phyloP scores from a whole-genome alignment of 2,329 filamentous ascomycete genomes.

The Hymenoscyphus fructigenus region DNA sequence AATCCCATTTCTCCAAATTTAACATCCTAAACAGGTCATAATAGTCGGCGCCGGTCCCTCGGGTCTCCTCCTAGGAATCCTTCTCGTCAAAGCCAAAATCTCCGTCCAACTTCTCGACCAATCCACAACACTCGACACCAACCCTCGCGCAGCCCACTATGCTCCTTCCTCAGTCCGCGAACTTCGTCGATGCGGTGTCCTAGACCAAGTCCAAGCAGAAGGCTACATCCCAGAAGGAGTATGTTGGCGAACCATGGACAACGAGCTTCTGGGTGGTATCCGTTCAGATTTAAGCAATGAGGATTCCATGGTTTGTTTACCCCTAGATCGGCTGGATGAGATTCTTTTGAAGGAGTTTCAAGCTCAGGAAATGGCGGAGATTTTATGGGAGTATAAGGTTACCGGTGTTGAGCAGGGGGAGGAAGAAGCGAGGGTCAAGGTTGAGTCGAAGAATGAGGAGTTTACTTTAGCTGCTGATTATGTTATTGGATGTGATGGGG shows the following conservation, averaged over 20 bases:
- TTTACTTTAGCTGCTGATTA: conserved; percentile 49
- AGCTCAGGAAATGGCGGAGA: conserved; percentile 34
- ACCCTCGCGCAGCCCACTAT: conserved; percentile 63
- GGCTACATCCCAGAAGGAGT: conserved; percentile 44
- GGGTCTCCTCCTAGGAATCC: conserved; percentile 48
- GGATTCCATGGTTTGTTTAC: conserved; percentile 44
- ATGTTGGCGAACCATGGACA: conserved; percentile 45
- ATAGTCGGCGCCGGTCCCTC: conserved; percentile 37
- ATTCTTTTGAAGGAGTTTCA: conserved; percentile 41
- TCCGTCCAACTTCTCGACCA: conserved; percentile 56
- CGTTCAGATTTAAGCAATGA: conserved; percentile 21
- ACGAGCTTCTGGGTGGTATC: conserved; percentile 34
- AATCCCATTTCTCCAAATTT: background rate
- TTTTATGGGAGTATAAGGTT: conserved; percentile 50
- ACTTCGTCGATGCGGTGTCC: conserved; percentile 56
- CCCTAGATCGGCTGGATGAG: conserved; percentile 43
- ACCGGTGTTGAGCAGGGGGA: conserved; percentile 47
- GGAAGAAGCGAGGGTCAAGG: conserved; percentile 45
- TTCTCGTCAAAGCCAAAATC: conserved; percentile 54
- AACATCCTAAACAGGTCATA: conserved; percentile 4
- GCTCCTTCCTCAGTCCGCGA: conserved; percentile 57
- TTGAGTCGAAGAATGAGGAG: conserved; percentile 40
- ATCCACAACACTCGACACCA: conserved; percentile 52
- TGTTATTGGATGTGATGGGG: conserved; percentile 57
- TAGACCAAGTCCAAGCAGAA: conserved; percentile 47